Conservation (phyloP, 495 filamentous ascomycete genomes). For the Neurospora sp. region DNA sequence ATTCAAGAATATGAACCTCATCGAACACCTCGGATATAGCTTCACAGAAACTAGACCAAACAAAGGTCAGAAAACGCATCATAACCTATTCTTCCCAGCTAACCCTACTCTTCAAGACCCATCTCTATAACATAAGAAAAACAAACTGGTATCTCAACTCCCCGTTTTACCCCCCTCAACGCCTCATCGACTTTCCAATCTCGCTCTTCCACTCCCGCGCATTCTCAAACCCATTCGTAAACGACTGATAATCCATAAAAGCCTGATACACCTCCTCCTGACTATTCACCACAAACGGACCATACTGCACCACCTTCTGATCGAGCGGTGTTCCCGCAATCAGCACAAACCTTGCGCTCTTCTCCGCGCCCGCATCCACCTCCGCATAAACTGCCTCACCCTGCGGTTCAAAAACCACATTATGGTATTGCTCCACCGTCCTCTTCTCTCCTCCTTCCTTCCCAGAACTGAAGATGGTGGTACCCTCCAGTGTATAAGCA, state of each 20-base stretch:
- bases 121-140: not conserved
- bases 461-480: conserved; percentile 46
- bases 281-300: conserved; percentile 79
- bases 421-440: conserved; percentile 63
- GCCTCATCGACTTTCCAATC: conserved; percentile 67
- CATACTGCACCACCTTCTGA: conserved; percentile 92
- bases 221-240: conserved; percentile 84
- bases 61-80: not conserved
- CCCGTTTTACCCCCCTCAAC: conserved; percentile 2
- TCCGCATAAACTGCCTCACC: conserved; percentile 64
- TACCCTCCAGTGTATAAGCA: conserved; percentile 68
- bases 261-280: conserved; percentile 86
- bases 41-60: not conserved
- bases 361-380: conserved; percentile 58
- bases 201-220: conserved; percentile 77
- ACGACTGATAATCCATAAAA: conserved; percentile 75
- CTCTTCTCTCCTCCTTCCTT: conserved; percentile 45
- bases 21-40: not conserved
- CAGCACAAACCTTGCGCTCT: conserved; percentile 57
- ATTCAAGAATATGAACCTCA: not conserved
- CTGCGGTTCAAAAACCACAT: conserved; percentile 75
- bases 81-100: not conserved
- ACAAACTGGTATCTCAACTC: not conserved
- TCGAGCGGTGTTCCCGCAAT: conserved; percentile 80
- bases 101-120: not conserved